Evolutionary conservation across 495 filamentous ascomycete species (phyloP).

Genomic region (Evernia prunastri): DNA sequence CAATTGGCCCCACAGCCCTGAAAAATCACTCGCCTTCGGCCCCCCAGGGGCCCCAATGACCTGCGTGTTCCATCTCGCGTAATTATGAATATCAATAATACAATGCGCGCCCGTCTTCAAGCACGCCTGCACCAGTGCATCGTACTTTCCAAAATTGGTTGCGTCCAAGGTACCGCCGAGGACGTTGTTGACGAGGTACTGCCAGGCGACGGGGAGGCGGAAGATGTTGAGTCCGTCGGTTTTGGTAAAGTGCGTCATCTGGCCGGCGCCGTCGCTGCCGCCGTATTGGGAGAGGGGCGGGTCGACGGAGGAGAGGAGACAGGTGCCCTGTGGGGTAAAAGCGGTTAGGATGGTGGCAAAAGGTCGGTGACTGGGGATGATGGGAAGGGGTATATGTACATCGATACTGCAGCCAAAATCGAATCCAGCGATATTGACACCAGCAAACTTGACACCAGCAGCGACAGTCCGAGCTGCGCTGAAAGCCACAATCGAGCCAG

Average conservation of each 20-base stretch:
- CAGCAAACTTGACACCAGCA: constrained; percentile 30
- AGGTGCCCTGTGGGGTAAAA: constrained; percentile 14
- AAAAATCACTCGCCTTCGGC: constrained; percentile 49
- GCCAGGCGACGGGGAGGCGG: constrained; percentile 50
- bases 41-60: constrained; percentile 43
- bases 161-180: constrained; percentile 44
- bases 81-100: constrained; percentile 56
- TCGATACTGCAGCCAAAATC: constrained; percentile 26
- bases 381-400: constrained; percentile 9
- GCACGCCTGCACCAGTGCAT: constrained; percentile 53
- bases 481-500: constrained; percentile 19
- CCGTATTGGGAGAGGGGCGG: constrained; percentile 15
- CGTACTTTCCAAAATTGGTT: constrained; percentile 46
- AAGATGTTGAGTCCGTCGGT: constrained; percentile 50
- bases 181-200: constrained; percentile 47
- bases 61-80: constrained; percentile 52
- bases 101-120: constrained; percentile 49
- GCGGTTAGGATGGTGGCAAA: background rate
- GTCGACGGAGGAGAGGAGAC: constrained; percentile 4
- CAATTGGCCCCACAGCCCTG: constrained; percentile 49
- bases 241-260: constrained; percentile 53
- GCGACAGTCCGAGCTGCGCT: constrained; percentile 18
- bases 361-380: background rate
- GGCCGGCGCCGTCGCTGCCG: constrained; percentile 31
- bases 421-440: constrained; percentile 41